Evolutionary conservation across 169 alveolate species (phyloP).

Genomic region (Cryptosporidium meleagridis): DNA sequence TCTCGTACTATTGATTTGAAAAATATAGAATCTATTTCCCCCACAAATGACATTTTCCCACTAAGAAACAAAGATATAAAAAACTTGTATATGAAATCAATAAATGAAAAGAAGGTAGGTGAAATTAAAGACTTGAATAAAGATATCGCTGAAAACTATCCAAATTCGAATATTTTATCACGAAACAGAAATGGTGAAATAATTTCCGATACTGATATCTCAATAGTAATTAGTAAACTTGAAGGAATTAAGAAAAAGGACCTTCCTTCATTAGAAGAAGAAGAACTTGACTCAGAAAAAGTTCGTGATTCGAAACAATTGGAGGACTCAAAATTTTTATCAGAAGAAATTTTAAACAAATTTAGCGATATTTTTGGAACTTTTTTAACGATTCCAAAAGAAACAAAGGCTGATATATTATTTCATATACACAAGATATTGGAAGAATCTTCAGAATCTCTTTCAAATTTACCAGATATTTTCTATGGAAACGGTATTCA

Average conservation of each 20-base stretch:
- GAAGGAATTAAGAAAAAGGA: neutral
- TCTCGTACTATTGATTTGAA: neutral
- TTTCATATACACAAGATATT: slow-evolving; percentile 4
- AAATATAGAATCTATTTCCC: slow-evolving; percentile 42
- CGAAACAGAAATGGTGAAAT: slow-evolving; percentile 19
- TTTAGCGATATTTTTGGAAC: slow-evolving; percentile 44
- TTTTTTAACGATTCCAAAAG: slow-evolving; percentile 53
- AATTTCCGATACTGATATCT: neutral
- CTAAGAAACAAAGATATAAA: slow-evolving; percentile 37
- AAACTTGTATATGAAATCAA: slow-evolving; percentile 37
- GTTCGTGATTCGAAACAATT: neutral
- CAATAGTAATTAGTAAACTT: slow-evolving; percentile 15
- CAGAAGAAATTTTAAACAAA: slow-evolving; percentile 17
- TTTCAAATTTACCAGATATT: slow-evolving; percentile 50
- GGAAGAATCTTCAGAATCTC: slow-evolving; percentile 4
- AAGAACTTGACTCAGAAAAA: slow-evolving; percentile 5
- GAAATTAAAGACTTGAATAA: slow-evolving; percentile 9
- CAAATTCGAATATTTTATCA: slow-evolving; percentile 17
- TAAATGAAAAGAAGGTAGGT: slow-evolving; percentile 18
- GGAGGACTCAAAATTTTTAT: neutral
- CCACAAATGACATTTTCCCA: slow-evolving; percentile 66
- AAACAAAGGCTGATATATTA: slow-evolving; percentile 55
- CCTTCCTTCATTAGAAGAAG: slow-evolving; percentile 46
- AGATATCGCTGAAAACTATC: slow-evolving; percentile 59
- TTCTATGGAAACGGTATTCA: slow-evolving; percentile 60